Conservation (phyloP, 1,139 yeast genomes). For the Pichia sp. region DNA sequence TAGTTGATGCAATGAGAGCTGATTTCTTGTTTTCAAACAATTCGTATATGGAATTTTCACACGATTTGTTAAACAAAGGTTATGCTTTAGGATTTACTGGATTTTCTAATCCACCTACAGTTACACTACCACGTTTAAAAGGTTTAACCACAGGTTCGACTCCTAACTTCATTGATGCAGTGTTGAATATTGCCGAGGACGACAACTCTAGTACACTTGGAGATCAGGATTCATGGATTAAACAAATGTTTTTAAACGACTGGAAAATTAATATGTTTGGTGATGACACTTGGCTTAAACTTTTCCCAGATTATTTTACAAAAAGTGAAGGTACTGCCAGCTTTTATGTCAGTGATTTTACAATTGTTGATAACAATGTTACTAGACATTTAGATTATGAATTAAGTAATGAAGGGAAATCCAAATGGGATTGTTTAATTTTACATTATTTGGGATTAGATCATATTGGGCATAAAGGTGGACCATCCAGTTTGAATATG, state of each 20-base stretch:
- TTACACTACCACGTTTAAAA: conserved; percentile 70
- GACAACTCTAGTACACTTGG: conserved; percentile 71
- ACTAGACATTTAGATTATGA: conserved; percentile 74
- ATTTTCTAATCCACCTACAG: conserved; percentile 81
- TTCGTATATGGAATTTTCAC: conserved; percentile 63
- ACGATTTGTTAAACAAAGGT: conserved; percentile 57
- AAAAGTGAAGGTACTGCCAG: conserved; percentile 83
- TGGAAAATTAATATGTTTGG: conserved; percentile 78
- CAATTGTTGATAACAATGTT: conserved; percentile 89
- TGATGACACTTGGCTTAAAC: conserved; percentile 94
- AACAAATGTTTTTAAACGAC: conserved; percentile 45
- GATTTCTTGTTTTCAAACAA: conserved; percentile 71
- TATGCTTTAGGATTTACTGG: conserved; percentile 85
- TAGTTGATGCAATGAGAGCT: conserved; percentile 87
- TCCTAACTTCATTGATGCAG: conserved; percentile 78
- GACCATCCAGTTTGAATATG: conserved; percentile 79
- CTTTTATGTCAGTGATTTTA: conserved; percentile 89
- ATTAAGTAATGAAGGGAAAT: conserved; percentile 31
- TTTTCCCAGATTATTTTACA: conserved; percentile 65
- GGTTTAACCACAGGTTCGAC: conserved; percentile 81
- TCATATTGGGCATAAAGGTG: conserved; percentile 97
- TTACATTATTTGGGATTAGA: conserved; percentile 90
- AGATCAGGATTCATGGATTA: conserved; percentile 82
- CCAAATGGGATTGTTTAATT: conserved; percentile 77
- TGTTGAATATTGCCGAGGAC: conserved; percentile 87